Evolutionary conservation across 805 yeast genomes (phyloP).

Genomic region (Starmerella vaccinii): DNA sequence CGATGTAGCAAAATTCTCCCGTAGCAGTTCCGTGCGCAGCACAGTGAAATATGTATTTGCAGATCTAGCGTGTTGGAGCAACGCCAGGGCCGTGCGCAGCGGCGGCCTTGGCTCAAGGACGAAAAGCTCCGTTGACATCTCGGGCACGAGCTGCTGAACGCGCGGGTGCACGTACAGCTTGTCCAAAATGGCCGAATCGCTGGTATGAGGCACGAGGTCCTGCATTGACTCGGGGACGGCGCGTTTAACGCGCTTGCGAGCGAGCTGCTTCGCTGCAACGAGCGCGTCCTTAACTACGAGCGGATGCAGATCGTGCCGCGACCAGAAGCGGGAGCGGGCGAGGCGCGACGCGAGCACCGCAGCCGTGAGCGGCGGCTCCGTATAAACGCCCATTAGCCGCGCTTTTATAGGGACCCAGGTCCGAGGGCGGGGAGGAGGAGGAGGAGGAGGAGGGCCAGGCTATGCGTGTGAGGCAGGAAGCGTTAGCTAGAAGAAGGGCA

Average conservation of each 20-base stretch:
- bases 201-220: neutral
- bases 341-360: slow-evolving; percentile 17
- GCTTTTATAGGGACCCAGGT: no score
- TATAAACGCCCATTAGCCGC: neutral
- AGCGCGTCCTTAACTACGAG: slow-evolving; percentile 14
- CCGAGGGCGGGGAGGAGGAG: no score
- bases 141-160: neutral
- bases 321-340: slow-evolving; percentile 11
- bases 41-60: neutral
- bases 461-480: neutral
- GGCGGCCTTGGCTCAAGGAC: slow-evolving; percentile 2
- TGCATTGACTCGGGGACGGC: slow-evolving; percentile 1
- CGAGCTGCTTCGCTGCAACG: slow-evolving; percentile 10
- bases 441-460: neutral
- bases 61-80: neutral
- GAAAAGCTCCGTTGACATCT: neutral
- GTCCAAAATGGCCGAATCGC: neutral
- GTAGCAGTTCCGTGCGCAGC: slow-evolving; percentile 12
- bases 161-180: neutral
- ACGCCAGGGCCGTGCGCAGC: neutral
- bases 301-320: slow-evolving; percentile 3
- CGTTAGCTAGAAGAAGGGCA: neutral
- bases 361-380: slow-evolving; percentile 18
- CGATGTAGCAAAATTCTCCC: slow-evolving; percentile 6
- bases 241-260: neutral